These are phyloP conservation scores for Neonectria faginata DNA, from an alignment of 2,329 filamentous ascomycete genomes.

Conservation along the genomic window DNA sequence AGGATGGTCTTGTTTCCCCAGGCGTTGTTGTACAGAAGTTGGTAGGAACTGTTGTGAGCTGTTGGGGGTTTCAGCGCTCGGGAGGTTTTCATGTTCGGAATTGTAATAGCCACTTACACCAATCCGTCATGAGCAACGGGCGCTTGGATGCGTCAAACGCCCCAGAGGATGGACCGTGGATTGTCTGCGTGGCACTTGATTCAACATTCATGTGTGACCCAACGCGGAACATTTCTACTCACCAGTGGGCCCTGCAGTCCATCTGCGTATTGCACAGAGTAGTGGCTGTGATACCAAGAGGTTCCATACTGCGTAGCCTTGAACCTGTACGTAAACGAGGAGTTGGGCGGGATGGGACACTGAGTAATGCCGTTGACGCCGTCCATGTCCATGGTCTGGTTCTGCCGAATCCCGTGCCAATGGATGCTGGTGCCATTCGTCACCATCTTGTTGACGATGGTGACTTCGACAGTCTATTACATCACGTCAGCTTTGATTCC, in stretches of 20 bases:
- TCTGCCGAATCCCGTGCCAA: slow-evolving; percentile 41
- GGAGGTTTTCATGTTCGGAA: neutral
- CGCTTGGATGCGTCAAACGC: slow-evolving; percentile 34
- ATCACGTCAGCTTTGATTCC: no score
- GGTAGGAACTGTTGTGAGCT: slow-evolving; percentile 37
- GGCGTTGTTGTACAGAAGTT: slow-evolving; percentile 14
- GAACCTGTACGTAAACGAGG: slow-evolving; percentile 37
- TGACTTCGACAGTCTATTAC: slow-evolving; percentile 34
- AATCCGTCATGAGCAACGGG: slow-evolving; percentile 35
- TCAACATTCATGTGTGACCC: no score
- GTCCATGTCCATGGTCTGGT: slow-evolving; percentile 38
- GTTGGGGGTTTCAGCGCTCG: no score
- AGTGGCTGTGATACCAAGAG: slow-evolving; percentile 42
- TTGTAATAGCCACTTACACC: slow-evolving; percentile 26
- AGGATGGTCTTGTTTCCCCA: slow-evolving; percentile 36
- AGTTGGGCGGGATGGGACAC: slow-evolving; percentile 36
- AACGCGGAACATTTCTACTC: neutral
- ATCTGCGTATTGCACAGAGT: slow-evolving; percentile 41
- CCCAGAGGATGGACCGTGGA: slow-evolving; percentile 36
- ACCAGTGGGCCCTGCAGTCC: slow-evolving; percentile 36
- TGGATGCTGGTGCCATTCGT: slow-evolving; percentile 40
- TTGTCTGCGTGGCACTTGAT: slow-evolving; percentile 25
- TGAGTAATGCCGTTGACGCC: slow-evolving; percentile 41
- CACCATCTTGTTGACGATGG: slow-evolving; percentile 31
- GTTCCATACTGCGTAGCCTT: slow-evolving; percentile 40